Conservation (phyloP, 257 asterid genomes). For the Solanum gracilifrons region DNA sequence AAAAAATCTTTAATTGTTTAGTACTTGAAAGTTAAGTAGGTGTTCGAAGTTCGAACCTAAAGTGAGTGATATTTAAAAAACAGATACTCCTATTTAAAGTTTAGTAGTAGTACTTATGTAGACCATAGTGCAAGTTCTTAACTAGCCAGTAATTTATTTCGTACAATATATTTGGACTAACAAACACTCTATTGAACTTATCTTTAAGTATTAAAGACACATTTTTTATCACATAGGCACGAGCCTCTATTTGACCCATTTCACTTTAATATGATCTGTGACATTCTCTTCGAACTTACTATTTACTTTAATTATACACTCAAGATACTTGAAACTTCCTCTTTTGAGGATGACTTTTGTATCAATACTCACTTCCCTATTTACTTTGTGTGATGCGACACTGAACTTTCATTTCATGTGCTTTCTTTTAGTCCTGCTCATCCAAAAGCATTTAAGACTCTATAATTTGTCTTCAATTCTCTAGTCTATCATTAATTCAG, state of each 20-base stretch:
- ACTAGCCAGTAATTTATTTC: not conserved
- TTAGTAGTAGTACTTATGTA: too few relatives aligned
- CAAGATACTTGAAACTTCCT: not conserved
- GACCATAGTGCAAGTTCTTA: not conserved
- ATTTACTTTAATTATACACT: not conserved
- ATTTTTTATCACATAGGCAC: not conserved
- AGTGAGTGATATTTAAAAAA: not conserved
- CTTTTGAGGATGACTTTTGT: not conserved
- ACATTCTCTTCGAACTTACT: accelerated
- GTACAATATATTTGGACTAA: not conserved
- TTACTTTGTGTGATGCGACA: not conserved
- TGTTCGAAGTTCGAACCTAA: too few relatives aligned
- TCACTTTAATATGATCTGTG: not conserved
- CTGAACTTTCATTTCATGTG: not conserved
- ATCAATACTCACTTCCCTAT: not conserved
- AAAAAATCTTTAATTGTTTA: not conserved
- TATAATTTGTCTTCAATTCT: not conserved
- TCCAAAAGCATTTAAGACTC: not conserved
- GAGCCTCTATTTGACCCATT: not conserved
- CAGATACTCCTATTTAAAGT: too few relatives aligned
- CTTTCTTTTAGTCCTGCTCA: not conserved
- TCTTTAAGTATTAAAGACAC: not conserved
- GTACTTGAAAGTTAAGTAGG: not conserved
- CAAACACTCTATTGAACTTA: not conserved
- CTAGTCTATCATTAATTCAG: not conserved